These are phyloP conservation scores for Syzygium malaccense DNA, from an alignment of 441 rosid species.

Conservation along the genomic window DNA sequence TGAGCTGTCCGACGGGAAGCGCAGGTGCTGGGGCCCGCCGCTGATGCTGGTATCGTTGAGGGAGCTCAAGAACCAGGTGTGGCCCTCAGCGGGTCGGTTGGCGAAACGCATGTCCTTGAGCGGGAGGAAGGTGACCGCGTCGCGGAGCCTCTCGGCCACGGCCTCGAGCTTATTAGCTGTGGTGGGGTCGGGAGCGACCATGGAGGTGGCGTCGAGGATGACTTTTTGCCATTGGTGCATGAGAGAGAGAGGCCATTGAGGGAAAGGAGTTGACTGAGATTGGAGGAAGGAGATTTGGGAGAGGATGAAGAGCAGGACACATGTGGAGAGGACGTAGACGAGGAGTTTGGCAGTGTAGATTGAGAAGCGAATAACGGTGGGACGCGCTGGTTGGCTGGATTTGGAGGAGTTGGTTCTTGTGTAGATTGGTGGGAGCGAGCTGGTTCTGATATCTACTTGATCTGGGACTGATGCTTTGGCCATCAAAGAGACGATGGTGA, in stretches of 20 bases:
- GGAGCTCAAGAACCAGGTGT: conserved; percentile 86
- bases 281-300: conserved; percentile 27
- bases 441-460: not conserved
- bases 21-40: conserved; percentile 49
- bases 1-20: conserved; percentile 55
- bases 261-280: not conserved
- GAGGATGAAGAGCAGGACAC: conserved; percentile 29
- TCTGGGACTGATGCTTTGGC: not conserved
- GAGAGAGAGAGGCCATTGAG: conserved; percentile 7
- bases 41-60: conserved; percentile 40
- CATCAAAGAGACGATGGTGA: not conserved
- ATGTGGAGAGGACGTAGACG: conserved; percentile 18
- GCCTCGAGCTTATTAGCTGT: not conserved
- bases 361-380: not conserved
- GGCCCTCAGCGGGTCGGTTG: conserved; percentile 36
- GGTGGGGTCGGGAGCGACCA: not conserved
- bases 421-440: not conserved
- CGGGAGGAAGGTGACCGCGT: conserved; percentile 58
- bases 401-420: not conserved
- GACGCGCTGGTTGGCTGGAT: not conserved
- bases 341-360: conserved; percentile 26
- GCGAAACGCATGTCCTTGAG: conserved; percentile 57
- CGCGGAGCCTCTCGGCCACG: conserved; percentile 34
- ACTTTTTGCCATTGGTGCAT: conserved; percentile 10
- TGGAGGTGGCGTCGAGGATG: not conserved